Evolutionary conservation across 495 filamentous ascomycete genomes (phyloP).

Genomic region (Platismatia glauca): DNA sequence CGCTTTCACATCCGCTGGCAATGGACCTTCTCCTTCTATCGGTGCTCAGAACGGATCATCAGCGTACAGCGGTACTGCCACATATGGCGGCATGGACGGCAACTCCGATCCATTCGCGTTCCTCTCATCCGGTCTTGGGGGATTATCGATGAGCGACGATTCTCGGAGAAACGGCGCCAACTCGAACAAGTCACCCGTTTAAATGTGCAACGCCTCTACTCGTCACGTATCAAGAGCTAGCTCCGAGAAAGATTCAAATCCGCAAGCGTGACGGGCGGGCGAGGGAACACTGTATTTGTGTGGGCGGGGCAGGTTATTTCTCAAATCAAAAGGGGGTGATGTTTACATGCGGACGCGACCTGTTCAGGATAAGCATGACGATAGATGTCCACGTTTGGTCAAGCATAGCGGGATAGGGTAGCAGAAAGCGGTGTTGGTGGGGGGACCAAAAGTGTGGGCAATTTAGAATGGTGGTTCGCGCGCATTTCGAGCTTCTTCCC

Average conservation of each 20-base stretch:
- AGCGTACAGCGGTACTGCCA: slow-evolving; percentile 30
- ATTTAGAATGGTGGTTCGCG: slow-evolving; percentile 14
- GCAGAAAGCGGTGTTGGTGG: slow-evolving; percentile 22
- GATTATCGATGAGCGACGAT: slow-evolving; percentile 73
- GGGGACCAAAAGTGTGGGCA: slow-evolving; percentile 16
- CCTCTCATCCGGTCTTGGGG: slow-evolving; percentile 70
- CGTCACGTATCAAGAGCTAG: not conserved
- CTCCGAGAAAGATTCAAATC: not conserved
- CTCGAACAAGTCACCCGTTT: slow-evolving; percentile 58
- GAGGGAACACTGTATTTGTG: slow-evolving; percentile 10
- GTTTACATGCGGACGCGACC: slow-evolving; percentile 20
- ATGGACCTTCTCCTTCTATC: slow-evolving; percentile 49
- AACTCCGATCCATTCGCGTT: slow-evolving; percentile 83
- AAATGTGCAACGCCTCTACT: slow-evolving; percentile 19
- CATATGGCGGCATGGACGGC: slow-evolving; percentile 49
- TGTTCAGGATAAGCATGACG: slow-evolving; percentile 25
- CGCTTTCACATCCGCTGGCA: slow-evolving; percentile 79
- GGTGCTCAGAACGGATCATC: slow-evolving; percentile 48
- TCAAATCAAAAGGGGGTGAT: not conserved
- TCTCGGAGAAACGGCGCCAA: slow-evolving; percentile 70
- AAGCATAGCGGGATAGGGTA: slow-evolving; percentile 25
- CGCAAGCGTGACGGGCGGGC: not conserved
- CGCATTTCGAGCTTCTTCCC: not conserved
- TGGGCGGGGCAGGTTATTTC: slow-evolving; percentile 1
- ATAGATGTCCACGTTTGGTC: slow-evolving; percentile 25